Conservation (phyloP, 768 basidiomycete species). For the Mrakia gelida region DNA sequence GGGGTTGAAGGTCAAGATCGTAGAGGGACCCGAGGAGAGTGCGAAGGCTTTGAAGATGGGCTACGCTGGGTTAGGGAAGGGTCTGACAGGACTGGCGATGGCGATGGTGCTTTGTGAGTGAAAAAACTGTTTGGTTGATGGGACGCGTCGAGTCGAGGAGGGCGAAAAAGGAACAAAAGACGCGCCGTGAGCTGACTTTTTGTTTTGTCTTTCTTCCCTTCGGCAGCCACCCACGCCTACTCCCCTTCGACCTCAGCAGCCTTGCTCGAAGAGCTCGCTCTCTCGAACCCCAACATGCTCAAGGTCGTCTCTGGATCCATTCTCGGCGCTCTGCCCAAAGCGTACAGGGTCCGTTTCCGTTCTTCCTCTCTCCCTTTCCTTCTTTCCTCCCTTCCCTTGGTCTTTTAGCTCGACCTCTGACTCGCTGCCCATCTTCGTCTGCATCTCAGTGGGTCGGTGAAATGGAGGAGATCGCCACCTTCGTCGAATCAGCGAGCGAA, state of each 20-base stretch:
- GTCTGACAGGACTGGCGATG: neutral
- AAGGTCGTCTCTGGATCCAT: neutral
- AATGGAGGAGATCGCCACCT: slow-evolving; percentile 7
- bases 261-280: neutral
- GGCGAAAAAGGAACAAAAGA: neutral
- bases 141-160: neutral
- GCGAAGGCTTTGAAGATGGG: slow-evolving; percentile 4
- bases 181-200: neutral
- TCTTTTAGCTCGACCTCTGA: neutral
- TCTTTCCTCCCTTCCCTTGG: neutral
- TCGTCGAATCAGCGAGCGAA: neutral
- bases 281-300: slow-evolving; percentile 5
- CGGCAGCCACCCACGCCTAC: neutral
- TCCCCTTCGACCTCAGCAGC: neutral
- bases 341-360: neutral
- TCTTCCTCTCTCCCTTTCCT: neutral
- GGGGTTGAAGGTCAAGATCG: neutral
- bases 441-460: neutral
- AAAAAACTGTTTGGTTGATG: neutral
- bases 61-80: neutral
- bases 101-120: neutral
- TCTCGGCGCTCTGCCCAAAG: neutral
- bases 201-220: neutral
- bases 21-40: neutral
- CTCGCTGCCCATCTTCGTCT: neutral